phyloP scores from a whole-genome alignment of 306 rosid genomes.

The Ormosia semicastrata region DNA sequence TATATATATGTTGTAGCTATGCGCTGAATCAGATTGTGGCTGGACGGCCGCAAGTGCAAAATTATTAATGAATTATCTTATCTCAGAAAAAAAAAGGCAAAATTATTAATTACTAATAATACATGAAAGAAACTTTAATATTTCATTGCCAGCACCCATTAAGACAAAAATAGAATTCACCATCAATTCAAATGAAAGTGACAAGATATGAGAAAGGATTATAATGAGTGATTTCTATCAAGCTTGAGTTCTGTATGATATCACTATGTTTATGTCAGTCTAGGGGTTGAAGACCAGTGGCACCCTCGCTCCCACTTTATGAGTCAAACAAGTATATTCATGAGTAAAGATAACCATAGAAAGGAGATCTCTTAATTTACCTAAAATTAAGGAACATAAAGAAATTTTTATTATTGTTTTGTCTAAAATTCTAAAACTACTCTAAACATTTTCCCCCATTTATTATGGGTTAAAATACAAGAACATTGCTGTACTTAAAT shows the following conservation, averaged over 20 bases:
- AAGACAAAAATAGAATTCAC: not conserved
- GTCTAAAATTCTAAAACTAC: too few relatives aligned
- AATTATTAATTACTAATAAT: not conserved
- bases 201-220: not conserved
- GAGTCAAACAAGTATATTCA: not conserved
- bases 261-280: not conserved
- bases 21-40: conserved; percentile 1
- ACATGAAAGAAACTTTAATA: not conserved
- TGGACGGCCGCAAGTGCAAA: not conserved
- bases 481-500: not conserved
- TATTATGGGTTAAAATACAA: not conserved
- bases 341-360: not conserved
- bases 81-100: not conserved
- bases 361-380: not conserved
- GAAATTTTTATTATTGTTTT: too few relatives aligned
- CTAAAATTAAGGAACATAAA: not conserved
- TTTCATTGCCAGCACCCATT: not conserved
- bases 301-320: not conserved
- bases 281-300: not conserved
- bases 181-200: not conserved
- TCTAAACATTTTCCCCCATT: too few relatives aligned
- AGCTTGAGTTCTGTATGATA: not conserved
- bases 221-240: not conserved
- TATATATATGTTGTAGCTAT: not conserved
- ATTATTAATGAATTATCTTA: not conserved